Conservation (phyloP, 176 grass and related monocot species). For the Cocos nucifera region DNA sequence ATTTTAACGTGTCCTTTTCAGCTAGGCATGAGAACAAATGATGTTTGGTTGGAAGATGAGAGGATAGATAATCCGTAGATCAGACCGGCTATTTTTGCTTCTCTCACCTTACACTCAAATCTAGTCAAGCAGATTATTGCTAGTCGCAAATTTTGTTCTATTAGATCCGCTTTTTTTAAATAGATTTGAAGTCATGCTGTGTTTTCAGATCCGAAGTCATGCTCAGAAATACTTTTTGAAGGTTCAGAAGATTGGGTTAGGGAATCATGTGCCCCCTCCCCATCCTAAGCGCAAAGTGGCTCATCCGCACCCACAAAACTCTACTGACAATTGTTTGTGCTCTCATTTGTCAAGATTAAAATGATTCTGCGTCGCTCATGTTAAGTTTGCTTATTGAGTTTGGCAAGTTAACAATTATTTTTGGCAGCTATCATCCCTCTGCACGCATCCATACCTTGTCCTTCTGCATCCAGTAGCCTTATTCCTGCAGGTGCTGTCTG, state of each 20-base stretch:
- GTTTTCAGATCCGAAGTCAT: conserved; percentile 80
- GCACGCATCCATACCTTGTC: conserved; percentile 12
- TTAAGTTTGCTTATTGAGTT: not conserved
- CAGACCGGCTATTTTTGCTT: too few relatives aligned
- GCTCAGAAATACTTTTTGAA: conserved; percentile 96
- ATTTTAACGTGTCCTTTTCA: too few relatives aligned
- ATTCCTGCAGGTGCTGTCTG: conserved; percentile 21
- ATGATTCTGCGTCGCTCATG: not conserved
- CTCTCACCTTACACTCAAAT: too few relatives aligned
- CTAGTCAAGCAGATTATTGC: too few relatives aligned
- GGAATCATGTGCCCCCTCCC: conserved; percentile 55
- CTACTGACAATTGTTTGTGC: conserved; percentile 7
- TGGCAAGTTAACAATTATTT: not conserved
- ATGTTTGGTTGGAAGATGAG: too few relatives aligned
- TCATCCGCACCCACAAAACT: conserved; percentile 22
- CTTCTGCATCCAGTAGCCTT: conserved; percentile 1
- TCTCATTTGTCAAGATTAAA: not conserved
- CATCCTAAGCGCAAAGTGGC: conserved; percentile 36
- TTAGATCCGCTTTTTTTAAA: not conserved
- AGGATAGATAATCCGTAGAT: too few relatives aligned
- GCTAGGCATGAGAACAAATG: too few relatives aligned
- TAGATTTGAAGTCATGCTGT: not conserved
- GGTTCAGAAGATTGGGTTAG: conserved; percentile 71
- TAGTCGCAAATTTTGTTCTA: too few relatives aligned
- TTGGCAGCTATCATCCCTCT: conserved; percentile 26